phyloP scores from a whole-genome alignment of 805 yeast genomes.

The Myxozyma neotropica region DNA sequence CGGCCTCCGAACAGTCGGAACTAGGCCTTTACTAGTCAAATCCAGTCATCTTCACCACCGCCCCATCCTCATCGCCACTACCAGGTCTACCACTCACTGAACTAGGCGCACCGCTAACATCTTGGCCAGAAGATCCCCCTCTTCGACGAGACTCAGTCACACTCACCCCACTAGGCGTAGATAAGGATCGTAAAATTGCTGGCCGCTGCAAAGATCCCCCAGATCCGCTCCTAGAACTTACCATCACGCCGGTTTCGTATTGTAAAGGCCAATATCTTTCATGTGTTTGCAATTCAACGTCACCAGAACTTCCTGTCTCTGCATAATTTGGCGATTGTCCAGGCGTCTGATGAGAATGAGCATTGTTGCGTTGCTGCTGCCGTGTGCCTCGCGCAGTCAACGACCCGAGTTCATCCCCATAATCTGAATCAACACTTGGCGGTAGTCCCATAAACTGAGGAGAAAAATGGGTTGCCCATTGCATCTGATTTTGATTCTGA shows the following conservation, averaged over 20 bases:
- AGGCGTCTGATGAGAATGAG: not conserved
- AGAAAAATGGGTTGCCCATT: not conserved
- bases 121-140: not conserved
- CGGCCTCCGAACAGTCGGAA: too few species aligned
- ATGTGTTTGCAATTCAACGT: not conserved
- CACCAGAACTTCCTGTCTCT: not conserved
- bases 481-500: not conserved
- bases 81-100: not conserved
- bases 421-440: constrained; percentile 19
- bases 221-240: not conserved
- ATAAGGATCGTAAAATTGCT: not conserved
- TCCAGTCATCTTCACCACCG: too few species aligned
- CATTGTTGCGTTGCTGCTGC: not conserved
- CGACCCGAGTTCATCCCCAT: not conserved
- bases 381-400: not conserved
- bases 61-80: too few species aligned
- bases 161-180: constrained; percentile 6
- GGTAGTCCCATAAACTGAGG: constrained; percentile 9
- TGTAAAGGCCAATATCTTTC: constrained; percentile 16
- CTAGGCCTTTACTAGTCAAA: too few species aligned
- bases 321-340: not conserved
- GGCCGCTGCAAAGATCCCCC: not conserved
- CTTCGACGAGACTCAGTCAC: not conserved
- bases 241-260: not conserved
- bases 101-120: not conserved